These are phyloP conservation scores for Cymodocea nodosa DNA, from an alignment of 116 monocot species.

Conservation along the genomic window DNA sequence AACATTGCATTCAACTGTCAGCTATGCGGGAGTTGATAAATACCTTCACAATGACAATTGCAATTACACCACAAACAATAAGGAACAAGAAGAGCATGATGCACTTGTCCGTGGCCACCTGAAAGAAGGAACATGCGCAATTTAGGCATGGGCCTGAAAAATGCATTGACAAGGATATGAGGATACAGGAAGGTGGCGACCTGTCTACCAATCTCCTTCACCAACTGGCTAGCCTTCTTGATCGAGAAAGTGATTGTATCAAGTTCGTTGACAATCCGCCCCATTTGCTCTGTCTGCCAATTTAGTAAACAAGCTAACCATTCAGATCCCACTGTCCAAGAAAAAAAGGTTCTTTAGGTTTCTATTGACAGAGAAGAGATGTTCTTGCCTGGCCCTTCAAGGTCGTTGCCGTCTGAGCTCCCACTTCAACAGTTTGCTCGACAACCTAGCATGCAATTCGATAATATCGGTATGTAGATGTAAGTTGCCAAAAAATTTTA, in stretches of 20 bases:
- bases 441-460: conserved; percentile 48
- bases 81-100: conserved; percentile 80
- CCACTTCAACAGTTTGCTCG: conserved; percentile 80
- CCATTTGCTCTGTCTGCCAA: conserved; percentile 93
- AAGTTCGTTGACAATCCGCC: conserved; percentile 85
- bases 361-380: not conserved
- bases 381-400: conserved; percentile 66
- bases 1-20: not conserved
- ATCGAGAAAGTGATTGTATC: conserved; percentile 93
- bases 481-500: not conserved
- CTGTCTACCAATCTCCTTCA: conserved; percentile 91
- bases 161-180: not conserved
- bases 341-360: not conserved
- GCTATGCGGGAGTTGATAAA: not conserved
- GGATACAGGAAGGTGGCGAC: conserved; percentile 11
- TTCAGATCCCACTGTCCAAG: not conserved
- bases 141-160: not conserved
- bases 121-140: conserved; percentile 6
- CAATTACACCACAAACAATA: conserved; percentile 85
- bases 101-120: conserved; percentile 98
- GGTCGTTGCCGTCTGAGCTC: conserved; percentile 59
- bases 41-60: conserved; percentile 94
- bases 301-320: not conserved
- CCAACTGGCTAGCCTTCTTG: conserved; percentile 81
- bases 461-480: conserved; percentile 2